Base-by-base conservation (phyloP, 2,329 filamentous ascomycete species). In the Sporothrix inflata region DNA sequence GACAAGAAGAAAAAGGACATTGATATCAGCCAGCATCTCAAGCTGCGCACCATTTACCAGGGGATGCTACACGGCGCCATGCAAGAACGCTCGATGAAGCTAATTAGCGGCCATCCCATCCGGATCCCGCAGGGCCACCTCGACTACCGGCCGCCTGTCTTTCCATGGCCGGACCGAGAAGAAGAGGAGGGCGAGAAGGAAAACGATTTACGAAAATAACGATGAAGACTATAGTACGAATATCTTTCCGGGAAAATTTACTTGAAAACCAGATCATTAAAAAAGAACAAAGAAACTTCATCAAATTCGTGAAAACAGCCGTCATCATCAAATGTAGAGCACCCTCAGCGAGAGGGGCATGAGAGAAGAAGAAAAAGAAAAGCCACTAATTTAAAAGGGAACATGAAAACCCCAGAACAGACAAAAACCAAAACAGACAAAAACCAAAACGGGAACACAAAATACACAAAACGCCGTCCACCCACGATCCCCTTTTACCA, bases 1-100 rank as follows among this genome's bases (percentile, higher is more conserved):
- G 19, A 38, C 40, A 45, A 40, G 51, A 55, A 24, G 34, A n/a
- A 21, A 47, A 47, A 19, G 4, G 42, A 47, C 45, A 21, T n/a
- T 4, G 27, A 40, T 19, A 49, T n/a, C n/a, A 27, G 30, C 21
- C 4, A 38, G 40, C 34, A 40, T 38, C 51, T 67, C 38, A 30
- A 57, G 1, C 49, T 73, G 49, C 60, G 66, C 3, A 72, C 55
- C 16, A 69, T 75, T 11, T 74, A 74, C 60, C 73, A 74, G 49
- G 61, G 60, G 38, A 57, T 70, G 21, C 19, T 74, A 24, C 53
- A n/a, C n/a, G 71, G 71, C 8, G 21, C 34, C 3, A 53, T 67
- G 74, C 55, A 47, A 4, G 27, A 67, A 4, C 14, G 19, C 27
- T 42, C 55, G 19, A 9, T 16, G 27, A 27, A 42, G 51, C 51